Percentiles rank a stretch among this genome's conserved stretches.
These are phyloP conservation scores for Aspergillus homomorphus DNA, from an alignment of 495 filamentous ascomycete species.

Conservation along the genomic window DNA sequence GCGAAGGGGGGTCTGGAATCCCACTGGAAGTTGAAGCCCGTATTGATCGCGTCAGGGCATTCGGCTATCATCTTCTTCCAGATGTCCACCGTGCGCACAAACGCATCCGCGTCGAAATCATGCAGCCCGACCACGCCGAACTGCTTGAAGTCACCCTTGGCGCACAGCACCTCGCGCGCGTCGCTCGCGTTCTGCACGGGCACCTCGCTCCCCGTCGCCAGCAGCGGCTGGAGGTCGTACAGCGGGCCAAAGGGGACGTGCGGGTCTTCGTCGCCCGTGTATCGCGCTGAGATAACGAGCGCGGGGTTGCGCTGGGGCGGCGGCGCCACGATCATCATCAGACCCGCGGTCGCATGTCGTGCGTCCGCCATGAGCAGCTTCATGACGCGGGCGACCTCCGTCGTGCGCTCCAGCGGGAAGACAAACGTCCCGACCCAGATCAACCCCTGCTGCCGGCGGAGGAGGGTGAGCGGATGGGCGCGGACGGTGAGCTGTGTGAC, in stretches of 20 bases:
- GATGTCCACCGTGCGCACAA: background rate
- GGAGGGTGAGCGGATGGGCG: background rate
- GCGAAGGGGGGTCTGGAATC: background rate
- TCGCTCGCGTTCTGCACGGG: background rate
- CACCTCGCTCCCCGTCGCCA: background rate
- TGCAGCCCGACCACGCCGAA: background rate
- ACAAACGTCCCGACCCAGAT: constrained; percentile 1
- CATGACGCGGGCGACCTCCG: background rate
- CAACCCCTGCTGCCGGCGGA: background rate
- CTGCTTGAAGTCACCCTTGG: background rate
- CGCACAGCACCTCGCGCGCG: background rate
- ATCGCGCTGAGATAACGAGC: background rate
- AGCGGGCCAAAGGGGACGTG: background rate
- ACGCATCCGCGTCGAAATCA: background rate
- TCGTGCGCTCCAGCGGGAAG: background rate
- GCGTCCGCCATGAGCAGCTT: background rate
- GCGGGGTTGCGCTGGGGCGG: background rate
- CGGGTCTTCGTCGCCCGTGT: background rate
- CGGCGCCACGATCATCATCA: background rate
- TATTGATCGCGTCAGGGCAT: background rate
- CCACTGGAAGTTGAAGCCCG: background rate
- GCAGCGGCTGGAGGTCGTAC: background rate
- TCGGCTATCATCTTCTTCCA: background rate
- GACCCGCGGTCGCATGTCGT: background rate
- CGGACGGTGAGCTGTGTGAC: background rate